Percentiles rank a stretch among this genome's conserved stretches.
Conservation (phyloP, 2,329 filamentous ascomycete species). For the Beauveria varroae region DNA sequence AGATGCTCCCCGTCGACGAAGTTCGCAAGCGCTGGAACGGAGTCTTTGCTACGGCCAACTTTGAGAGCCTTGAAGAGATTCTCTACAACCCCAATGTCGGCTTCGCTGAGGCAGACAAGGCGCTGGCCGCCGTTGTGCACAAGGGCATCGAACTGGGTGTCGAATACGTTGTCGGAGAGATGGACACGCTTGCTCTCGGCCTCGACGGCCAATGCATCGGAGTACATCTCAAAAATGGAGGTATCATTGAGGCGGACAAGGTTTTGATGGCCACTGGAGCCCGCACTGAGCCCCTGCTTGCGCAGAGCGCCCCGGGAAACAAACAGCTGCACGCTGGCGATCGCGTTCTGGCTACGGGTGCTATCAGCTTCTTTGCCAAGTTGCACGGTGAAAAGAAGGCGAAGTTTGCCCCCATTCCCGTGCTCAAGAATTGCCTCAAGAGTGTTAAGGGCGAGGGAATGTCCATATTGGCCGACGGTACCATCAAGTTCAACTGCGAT, state of each 20-base stretch:
- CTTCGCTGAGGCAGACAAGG: slow-evolving; percentile 51
- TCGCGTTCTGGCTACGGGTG: slow-evolving; percentile 50
- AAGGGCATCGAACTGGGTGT: slow-evolving; percentile 45
- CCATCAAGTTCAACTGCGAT: slow-evolving; percentile 56
- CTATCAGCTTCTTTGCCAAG: slow-evolving; percentile 33
- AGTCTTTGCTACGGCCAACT: slow-evolving; percentile 49
- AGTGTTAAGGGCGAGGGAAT: slow-evolving; percentile 36
- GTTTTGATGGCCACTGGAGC: slow-evolving; percentile 49
- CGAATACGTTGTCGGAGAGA: slow-evolving; percentile 45
- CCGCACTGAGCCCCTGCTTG: slow-evolving; percentile 46
- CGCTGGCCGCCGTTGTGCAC: slow-evolving; percentile 46
- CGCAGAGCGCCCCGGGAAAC: slow-evolving; percentile 41
- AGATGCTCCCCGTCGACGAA: slow-evolving; percentile 39
- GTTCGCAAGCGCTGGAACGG: slow-evolving; percentile 48
- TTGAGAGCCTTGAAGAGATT: slow-evolving; percentile 46
- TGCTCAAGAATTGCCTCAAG: slow-evolving; percentile 39
- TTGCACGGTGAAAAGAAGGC: slow-evolving; percentile 36
- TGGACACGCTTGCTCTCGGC: slow-evolving; percentile 39
- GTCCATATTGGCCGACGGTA: slow-evolving; percentile 37
- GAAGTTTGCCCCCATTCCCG: slow-evolving; percentile 42
- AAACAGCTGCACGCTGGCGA: slow-evolving; percentile 44
- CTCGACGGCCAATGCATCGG: slow-evolving; percentile 39
- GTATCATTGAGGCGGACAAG: slow-evolving; percentile 40
- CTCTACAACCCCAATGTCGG: slow-evolving; percentile 52
- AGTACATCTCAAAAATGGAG: slow-evolving; percentile 39